phyloP scores from a whole-genome alignment of 257 asterid genomes.

The Petrea volubilis region DNA sequence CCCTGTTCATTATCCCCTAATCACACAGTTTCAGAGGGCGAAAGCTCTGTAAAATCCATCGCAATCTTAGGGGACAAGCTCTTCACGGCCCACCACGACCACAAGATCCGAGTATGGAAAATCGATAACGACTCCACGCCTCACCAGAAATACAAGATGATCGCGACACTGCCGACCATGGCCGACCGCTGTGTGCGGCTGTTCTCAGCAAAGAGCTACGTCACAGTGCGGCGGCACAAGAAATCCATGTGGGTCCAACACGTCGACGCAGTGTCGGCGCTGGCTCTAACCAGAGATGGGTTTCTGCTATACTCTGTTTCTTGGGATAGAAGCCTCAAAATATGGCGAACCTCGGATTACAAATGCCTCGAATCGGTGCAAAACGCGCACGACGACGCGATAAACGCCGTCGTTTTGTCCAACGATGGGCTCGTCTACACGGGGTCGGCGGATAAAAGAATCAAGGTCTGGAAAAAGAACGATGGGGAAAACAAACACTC shows the following conservation, averaged over 20 bases:
- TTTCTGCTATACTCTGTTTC: constrained; percentile 58
- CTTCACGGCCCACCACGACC: constrained; percentile 71
- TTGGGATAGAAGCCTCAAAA: constrained; percentile 69
- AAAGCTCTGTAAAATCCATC: constrained; percentile 51
- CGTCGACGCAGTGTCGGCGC: constrained; percentile 63
- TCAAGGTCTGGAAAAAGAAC: constrained; percentile 53
- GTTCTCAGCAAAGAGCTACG: constrained; percentile 51
- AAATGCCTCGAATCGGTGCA: constrained; percentile 65
- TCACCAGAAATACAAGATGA: constrained; percentile 25
- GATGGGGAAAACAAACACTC: constrained; percentile 34
- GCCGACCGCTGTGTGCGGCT: constrained; percentile 52
- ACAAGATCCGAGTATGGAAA: constrained; percentile 76
- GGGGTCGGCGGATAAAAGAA: constrained; percentile 65
- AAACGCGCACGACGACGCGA: constrained; percentile 76
- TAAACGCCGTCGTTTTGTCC: constrained; percentile 64
- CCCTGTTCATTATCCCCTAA: constrained; percentile 12
- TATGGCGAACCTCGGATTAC: constrained; percentile 68
- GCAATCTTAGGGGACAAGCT: constrained; percentile 43
- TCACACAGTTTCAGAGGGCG: constrained; percentile 27
- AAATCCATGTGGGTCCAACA: constrained; percentile 72
- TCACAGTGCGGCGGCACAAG: constrained; percentile 55
- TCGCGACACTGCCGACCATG: constrained; percentile 55
- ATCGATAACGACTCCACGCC: constrained; percentile 29
- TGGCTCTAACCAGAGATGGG: constrained; percentile 49
- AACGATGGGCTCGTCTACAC: constrained; percentile 60